Base-by-base conservation (phyloP, 2,329 filamentous ascomycete species). In the Fonsecaea monophora region DNA sequence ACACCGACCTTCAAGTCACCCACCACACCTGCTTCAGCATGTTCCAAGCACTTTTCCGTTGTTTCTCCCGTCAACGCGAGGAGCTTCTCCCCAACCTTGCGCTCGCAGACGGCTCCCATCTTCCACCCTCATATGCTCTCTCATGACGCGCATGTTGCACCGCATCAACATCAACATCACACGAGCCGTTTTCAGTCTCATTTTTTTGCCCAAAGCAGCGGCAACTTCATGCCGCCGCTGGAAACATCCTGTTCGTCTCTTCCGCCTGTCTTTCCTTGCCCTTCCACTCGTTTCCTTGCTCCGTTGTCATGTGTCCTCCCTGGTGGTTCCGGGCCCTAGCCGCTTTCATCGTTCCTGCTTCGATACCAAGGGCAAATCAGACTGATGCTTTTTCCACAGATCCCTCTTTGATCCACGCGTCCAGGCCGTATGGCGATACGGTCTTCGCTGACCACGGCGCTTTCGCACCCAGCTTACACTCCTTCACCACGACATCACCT, bases 181-280 rank as follows among this genome's bases (percentile, higher is more conserved):
- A 55, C 53, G 59, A 63, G 12, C 62, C 59, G 32, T 61, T 71
- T 70, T 69, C 71, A 74, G 61, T 68, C 81, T 79, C 77, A 78
- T 81, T 84, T 83, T 76, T 84, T 84, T 80, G 81, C 79, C 80
- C 83, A 83, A 74, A 83, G 81, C 70, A 85, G 81, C 75, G 82
- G 82, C 69, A 83, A 81, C 77, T 85, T 84, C 74, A 77, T 84
- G 71, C 78, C 82, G 76, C 83, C 83, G 77, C 80, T 84, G 73
- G 77, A 80, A 75, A 81, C 79, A 76, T 82, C 81, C 77, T 84
- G 83, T 85, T 80, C 79, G 82, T 85, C 83, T 83, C 65, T 67
- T 69, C 66, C 54, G 48, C 37, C 66, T 57, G 66, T 67, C 69
- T 64, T 70, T 64, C 64, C 67, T 64, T 69, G 62, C 54, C 67